Percentiles rank a stretch among this genome's conserved stretches.
phyloP scores from a whole-genome alignment of 768 basidiomycete genomes.

The Mycena chlorophos region DNA sequence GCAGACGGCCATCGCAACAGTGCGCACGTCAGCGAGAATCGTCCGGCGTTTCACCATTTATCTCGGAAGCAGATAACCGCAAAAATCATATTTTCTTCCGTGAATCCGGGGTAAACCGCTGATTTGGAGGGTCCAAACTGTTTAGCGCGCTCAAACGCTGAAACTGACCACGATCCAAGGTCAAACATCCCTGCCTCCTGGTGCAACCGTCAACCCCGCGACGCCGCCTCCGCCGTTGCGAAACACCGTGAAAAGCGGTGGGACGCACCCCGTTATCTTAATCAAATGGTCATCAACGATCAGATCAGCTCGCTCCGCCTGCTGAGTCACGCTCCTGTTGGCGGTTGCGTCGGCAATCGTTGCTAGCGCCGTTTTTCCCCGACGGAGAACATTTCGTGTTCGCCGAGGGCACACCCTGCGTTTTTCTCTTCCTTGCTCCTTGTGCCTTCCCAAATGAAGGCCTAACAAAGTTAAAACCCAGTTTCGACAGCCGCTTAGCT shows the following conservation, averaged over 20 bases:
- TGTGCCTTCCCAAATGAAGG: too few relatives aligned
- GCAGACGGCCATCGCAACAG: background rate
- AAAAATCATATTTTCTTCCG: too few relatives aligned
- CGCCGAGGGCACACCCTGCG: too few relatives aligned
- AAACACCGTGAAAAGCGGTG: background rate
- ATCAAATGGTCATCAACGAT: background rate
- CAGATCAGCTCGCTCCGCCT: too few relatives aligned
- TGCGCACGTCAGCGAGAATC: background rate
- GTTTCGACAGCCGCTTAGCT: too few relatives aligned
- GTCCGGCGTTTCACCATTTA: background rate
- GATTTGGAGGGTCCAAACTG: background rate
- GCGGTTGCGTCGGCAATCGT: too few relatives aligned
- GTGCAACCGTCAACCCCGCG: background rate
- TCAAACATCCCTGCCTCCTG: background rate
- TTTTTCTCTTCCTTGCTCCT: too few relatives aligned
- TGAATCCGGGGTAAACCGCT: background rate
- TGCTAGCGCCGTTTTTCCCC: too few relatives aligned
- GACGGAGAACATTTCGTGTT: too few relatives aligned
- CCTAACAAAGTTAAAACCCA: too few relatives aligned
- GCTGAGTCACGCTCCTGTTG: too few relatives aligned
- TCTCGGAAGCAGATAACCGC: background rate
- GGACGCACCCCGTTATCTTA: background rate
- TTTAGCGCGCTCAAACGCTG: background rate
- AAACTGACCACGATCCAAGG: too few relatives aligned
- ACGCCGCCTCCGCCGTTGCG: background rate